Base-by-base conservation (phyloP, 1,139 yeast species). In the Pichiaceae sp. region DNA sequence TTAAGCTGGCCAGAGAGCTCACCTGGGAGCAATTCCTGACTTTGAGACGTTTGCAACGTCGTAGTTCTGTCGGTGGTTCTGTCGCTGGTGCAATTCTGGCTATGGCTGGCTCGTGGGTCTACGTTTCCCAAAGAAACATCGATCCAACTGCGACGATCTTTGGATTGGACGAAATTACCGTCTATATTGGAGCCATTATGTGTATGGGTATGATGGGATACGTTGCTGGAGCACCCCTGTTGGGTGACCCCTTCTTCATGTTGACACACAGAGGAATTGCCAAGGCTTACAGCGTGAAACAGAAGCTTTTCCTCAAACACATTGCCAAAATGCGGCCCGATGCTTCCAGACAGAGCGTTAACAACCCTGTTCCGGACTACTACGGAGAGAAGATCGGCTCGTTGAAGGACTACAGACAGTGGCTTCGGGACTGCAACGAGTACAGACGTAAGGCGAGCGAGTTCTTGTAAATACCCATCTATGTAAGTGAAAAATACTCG, bases 291-390 rank as follows among this genome's bases (percentile, higher is more conserved):
- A 65, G 64, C 44, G 47, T 58, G 36, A 87, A 82, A 63, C 91
- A 91, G 54, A 72, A 75, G 47, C 68, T 71, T 32, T 91, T 89
- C 50, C 68, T 89, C 56, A 70, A 73, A 45, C 91, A 77, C 54
- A 73, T 91, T 46, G 75, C 74, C 50, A 65, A 66, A 42, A 82
- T 86, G 60, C 71, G 98, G 50, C 96, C 89, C 31, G 95, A 91
- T 60, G 96, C 98, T 11, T 73, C 89, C n/a, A 78, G 85, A 38
- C 96, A 87, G 63, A 78, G 89, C 53, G 80, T 86, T 61, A 75
- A 91, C 43, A 91, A 91, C 61, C 98, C 97, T 9, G 95, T 91
- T 31, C 96, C 97, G 16, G 98, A 91, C 59, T 93, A 87, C 63
- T 91, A 91, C 56, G 98, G 98, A 25, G 98, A 91, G 63, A 84